Evolutionary conservation across 176 grass and related monocot species (phyloP).

Genomic region (Stipa capillata): DNA sequence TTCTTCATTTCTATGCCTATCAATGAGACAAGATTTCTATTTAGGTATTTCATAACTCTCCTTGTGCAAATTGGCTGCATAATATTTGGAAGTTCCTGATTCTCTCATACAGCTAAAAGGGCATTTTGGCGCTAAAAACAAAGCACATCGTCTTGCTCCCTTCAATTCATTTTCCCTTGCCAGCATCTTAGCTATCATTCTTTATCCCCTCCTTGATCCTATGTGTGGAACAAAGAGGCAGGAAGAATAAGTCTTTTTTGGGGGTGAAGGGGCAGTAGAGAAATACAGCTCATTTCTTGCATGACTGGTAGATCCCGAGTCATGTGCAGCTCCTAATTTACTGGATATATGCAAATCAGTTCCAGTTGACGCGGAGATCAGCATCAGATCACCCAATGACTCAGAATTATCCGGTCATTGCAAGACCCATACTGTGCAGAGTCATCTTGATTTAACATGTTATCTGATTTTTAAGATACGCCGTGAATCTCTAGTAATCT

Average conservation of each 20-base stretch:
- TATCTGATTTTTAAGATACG: neutral
- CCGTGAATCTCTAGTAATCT: neutral
- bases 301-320: neutral
- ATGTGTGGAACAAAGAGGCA: conserved; percentile 32
- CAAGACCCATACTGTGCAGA: neutral
- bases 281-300: neutral
- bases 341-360: neutral
- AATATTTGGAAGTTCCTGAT: neutral
- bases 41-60: neutral
- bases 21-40: neutral
- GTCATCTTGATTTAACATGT: conserved; percentile 15
- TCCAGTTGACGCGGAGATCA: neutral
- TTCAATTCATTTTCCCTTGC: conserved; percentile 9
- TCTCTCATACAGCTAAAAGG: conserved; percentile 14
- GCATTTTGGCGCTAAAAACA: conserved; percentile 6
- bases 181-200: conserved; percentile 20
- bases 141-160: neutral
- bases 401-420: neutral
- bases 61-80: neutral
- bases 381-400: conserved; percentile 1
- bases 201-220: conserved; percentile 28
- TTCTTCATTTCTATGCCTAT: neutral
- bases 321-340: conserved; percentile 6
- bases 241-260: conserved; percentile 11
- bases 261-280: conserved; percentile 1